Conservation (phyloP, 2,329 filamentous ascomycete genomes). For the Diplodia corticola region DNA sequence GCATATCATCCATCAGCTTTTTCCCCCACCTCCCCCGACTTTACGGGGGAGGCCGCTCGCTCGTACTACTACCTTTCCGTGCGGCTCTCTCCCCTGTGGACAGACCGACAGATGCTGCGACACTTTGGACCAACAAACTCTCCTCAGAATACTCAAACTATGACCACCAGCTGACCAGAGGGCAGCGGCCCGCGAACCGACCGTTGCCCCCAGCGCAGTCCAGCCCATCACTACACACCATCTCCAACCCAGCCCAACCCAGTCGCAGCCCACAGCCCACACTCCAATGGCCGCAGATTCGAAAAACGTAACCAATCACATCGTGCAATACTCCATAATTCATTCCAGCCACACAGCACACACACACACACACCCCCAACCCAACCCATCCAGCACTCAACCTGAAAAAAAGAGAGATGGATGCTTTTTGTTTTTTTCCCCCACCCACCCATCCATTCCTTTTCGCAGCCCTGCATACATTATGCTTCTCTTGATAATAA, state of each 20-base stretch:
- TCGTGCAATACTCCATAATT: background rate
- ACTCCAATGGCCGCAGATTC: background rate
- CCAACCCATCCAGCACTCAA: too few relatives aligned
- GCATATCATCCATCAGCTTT: background rate
- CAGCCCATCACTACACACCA: background rate
- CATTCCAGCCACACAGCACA: background rate
- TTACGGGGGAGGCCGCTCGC: background rate
- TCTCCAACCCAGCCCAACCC: background rate
- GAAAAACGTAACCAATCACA: background rate
- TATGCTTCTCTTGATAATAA: too few relatives aligned
- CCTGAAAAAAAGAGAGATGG: too few relatives aligned
- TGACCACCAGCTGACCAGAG: background rate
- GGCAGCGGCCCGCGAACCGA: constrained; percentile 1
- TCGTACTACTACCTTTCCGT: background rate
- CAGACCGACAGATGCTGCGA: background rate
- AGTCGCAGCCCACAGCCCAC: background rate
- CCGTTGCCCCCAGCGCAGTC: background rate
- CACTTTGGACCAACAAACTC: background rate
- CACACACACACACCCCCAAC: too few relatives aligned
- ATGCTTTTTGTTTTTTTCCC: too few relatives aligned
- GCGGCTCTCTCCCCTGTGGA: too few relatives aligned
- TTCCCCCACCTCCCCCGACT: background rate
- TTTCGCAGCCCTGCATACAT: too few relatives aligned
- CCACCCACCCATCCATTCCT: too few relatives aligned
- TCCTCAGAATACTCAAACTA: background rate